Evolutionary conservation across 192 early-diverging fungal genomes (phyloP).

Genomic region (Fimicolochytrium jonesii): DNA sequence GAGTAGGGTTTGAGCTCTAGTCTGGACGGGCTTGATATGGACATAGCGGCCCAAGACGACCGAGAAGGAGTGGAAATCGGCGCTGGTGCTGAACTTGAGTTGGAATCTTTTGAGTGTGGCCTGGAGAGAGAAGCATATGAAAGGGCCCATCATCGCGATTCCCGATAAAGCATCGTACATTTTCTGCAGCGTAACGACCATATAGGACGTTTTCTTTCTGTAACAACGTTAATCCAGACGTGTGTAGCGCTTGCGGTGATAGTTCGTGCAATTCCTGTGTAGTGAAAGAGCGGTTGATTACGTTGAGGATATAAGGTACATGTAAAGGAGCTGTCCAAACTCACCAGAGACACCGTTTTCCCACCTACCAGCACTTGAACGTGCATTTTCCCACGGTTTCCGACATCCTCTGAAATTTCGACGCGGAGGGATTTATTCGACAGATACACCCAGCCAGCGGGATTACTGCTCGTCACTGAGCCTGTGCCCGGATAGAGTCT

Average conservation of each 20-base stretch:
- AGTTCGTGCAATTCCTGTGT: constrained; percentile 8
- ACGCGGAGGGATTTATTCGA: background rate
- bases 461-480: background rate
- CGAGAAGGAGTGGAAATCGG: background rate
- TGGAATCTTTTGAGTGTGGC: constrained; percentile 2
- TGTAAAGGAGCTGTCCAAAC: no score
- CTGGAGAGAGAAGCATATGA: no score
- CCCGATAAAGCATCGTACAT: no score
- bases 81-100: constrained; percentile 1
- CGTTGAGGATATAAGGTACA: no score
- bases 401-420: background rate
- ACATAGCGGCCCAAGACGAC: background rate
- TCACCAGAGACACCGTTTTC: no score
- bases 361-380: no score
- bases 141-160: no score
- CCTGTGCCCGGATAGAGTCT: background rate
- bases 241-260: background rate
- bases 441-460: constrained; percentile 1
- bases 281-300: no score
- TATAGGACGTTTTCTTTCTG: background rate
- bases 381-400: no score
- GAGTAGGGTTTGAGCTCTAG: background rate
- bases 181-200: background rate
- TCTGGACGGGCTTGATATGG: background rate
- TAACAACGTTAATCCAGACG: constrained; percentile 2